These are phyloP conservation scores for Leccinum uliginosum DNA, from an alignment of 768 basidiomycete species.

Conservation along the genomic window DNA sequence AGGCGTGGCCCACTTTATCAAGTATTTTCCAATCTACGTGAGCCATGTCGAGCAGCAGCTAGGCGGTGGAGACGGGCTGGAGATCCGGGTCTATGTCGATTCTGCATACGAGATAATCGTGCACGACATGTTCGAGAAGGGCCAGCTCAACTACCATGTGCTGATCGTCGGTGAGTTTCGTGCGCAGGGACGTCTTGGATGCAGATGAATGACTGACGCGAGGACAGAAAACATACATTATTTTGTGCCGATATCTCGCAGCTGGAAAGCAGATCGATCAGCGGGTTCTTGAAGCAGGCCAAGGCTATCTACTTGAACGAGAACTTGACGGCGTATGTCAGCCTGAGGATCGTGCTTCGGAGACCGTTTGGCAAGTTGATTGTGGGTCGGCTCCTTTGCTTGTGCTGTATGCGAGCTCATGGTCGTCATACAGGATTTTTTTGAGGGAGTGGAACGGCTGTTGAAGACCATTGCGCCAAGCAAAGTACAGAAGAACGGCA, in stretches of 20 bases:
- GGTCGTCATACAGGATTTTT: constrained; percentile 70
- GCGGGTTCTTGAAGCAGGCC: constrained; percentile 63
- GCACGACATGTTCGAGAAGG: constrained; percentile 93
- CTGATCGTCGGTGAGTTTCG: constrained; percentile 78
- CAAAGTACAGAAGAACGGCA: constrained; percentile 71
- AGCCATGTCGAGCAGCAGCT: constrained; percentile 81
- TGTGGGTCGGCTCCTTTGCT: constrained; percentile 42
- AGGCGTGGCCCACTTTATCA: constrained; percentile 89
- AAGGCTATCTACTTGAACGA: constrained; percentile 79
- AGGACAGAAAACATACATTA: constrained; percentile 91
- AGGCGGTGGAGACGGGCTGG: constrained; percentile 67
- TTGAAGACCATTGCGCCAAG: constrained; percentile 73
- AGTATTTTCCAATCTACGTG: constrained; percentile 88
- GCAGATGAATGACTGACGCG: constrained; percentile 2
- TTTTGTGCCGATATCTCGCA: constrained; percentile 78
- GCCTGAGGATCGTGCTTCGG: constrained; percentile 78
- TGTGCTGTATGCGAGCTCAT: neutral
- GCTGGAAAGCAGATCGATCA: constrained; percentile 61
- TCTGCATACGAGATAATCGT: constrained; percentile 85
- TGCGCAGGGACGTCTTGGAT: neutral
- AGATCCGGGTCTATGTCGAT: constrained; percentile 75
- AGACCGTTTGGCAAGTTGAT: constrained; percentile 84
- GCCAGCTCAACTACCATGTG: constrained; percentile 94
- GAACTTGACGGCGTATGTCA: constrained; percentile 82
- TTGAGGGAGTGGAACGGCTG: constrained; percentile 87